These are phyloP conservation scores for Penicillium macrosclerotiorum DNA, from an alignment of 495 filamentous ascomycete genomes.

Conservation along the genomic window DNA sequence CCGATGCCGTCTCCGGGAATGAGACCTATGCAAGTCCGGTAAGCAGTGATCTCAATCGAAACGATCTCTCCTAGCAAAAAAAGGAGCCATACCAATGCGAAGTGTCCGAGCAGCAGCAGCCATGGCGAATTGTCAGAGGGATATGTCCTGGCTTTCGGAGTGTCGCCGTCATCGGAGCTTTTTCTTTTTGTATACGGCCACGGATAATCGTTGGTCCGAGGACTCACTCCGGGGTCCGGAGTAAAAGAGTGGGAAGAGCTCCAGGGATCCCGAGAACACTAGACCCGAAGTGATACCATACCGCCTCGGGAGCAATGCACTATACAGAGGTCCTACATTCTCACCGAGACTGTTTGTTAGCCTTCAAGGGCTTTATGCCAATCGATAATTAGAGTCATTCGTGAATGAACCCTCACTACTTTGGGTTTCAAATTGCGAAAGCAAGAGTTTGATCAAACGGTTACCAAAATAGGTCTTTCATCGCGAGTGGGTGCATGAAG, in stretches of 20 bases:
- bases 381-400: too few species aligned
- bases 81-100: constrained; percentile 49
- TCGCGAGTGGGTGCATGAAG: constrained; percentile 10
- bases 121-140: constrained; percentile 32
- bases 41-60: constrained; percentile 18
- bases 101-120: constrained; percentile 55
- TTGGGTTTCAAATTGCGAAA: not conserved
- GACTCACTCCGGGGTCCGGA: constrained; percentile 21
- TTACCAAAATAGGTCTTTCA: constrained; percentile 13
- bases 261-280: too few species aligned
- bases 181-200: constrained; percentile 24
- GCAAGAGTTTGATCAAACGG: not conserved
- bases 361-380: not conserved
- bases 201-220: constrained; percentile 27
- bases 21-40: constrained; percentile 60
- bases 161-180: constrained; percentile 37
- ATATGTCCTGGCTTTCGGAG: constrained; percentile 19
- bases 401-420: too few species aligned
- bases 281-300: too few species aligned
- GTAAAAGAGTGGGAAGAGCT: too few species aligned
- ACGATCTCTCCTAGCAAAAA: not conserved
- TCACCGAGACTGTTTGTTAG: too few species aligned
- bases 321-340: too few species aligned
- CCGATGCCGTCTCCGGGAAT: constrained; percentile 99
- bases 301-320: too few species aligned